Base-by-base conservation (phyloP, 2,329 filamentous ascomycete genomes). In the Xylaria sp. region DNA sequence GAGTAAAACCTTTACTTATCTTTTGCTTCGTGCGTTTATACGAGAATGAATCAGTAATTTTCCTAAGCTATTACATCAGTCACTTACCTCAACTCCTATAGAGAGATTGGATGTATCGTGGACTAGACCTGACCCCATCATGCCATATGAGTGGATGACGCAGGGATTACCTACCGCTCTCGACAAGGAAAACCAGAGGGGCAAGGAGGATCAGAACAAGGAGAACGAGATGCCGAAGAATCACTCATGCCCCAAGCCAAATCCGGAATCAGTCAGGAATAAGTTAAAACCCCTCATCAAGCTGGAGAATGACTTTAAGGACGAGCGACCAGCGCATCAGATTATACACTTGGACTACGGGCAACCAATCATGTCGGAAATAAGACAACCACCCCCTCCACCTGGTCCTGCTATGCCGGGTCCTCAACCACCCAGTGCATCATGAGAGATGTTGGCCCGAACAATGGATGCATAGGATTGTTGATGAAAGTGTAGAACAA, bases 121-220 rank as follows among this genome's bases (percentile, higher is more conserved):
- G 53, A 57, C 53, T 23, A 41, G 25, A 41, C 34, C 53, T 25
- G 53, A 57, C 6, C 53, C 32, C 34, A 28, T 57, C 13, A 57
- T 41, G 53, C 53, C 53, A n/a, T 57, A 57, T 41, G 53, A 57
- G n/a, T 55, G 50, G 50, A 55, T 55, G 48, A 30, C 48, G 18
- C 28, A 52, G 28, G 48, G 48, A 18, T 32, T 52, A 13, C 9
- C 30, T 20, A 23, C 12, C 10, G 4, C 46, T 13, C 9, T 30
- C 12, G 23, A 48, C 5, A 15, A 12, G 13, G 10, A 13, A 46
- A 25, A 5, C 18, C n/a, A 46, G n/a, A 8, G 0, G 4, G 10
- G 6, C 5, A 7, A 8, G 2, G 20, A 4, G 5, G 20, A 28
- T 20, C 1, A 48, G 45, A 15, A 32, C 15, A 30, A 32, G 15